These are phyloP conservation scores for Dipteronia sinensis DNA, from an alignment of 345 rosid genomes.

Conservation along the genomic window DNA sequence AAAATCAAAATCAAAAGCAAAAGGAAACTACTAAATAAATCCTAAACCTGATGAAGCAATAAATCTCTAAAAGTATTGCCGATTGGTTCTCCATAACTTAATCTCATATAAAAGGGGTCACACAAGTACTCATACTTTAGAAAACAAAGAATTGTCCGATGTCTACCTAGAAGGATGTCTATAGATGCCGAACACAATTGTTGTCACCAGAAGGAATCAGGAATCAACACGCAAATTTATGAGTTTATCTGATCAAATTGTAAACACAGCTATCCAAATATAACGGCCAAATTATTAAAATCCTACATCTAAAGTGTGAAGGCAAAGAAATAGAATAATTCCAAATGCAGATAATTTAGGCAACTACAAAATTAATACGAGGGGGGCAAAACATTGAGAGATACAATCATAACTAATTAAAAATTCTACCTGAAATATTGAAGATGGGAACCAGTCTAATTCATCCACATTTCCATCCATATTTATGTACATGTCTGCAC, in stretches of 20 bases:
- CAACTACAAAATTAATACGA: background rate
- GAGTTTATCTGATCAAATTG: background rate
- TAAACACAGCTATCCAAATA: background rate
- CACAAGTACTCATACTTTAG: background rate
- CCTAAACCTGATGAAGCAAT: background rate
- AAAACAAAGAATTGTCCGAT: background rate
- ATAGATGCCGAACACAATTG: background rate
- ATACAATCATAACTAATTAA: background rate
- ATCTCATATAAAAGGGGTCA: background rate
- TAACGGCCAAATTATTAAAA: too few relatives aligned
- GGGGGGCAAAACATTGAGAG: background rate
- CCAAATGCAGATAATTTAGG: background rate
- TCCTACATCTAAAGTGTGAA: too few relatives aligned
- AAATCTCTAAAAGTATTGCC: background rate
- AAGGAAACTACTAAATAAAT: background rate
- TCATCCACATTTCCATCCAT: slow-evolving; percentile 77
- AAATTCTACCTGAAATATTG: slow-evolving; percentile 77
- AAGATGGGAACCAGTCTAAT: slow-evolving; percentile 85
- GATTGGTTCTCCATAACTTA: background rate
- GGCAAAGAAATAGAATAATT: too few relatives aligned
- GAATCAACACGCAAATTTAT: background rate
- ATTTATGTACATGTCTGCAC: slow-evolving; percentile 90
- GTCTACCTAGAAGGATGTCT: background rate
- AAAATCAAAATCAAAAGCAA: too few relatives aligned
- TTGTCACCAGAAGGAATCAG: background rate